Conservation (phyloP, 2,329 filamentous ascomycete genomes). For the Aspergillus fumigatiaffinis region DNA sequence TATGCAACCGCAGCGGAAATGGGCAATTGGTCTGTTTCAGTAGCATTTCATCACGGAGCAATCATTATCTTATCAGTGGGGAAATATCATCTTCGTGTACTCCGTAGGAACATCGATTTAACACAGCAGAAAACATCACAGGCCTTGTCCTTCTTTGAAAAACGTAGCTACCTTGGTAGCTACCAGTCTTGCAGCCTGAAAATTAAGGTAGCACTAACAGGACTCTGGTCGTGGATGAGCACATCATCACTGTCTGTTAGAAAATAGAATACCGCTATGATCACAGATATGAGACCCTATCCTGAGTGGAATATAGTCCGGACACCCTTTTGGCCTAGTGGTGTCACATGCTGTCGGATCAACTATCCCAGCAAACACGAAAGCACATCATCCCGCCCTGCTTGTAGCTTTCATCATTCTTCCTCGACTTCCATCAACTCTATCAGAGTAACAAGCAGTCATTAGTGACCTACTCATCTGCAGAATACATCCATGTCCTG, state of each 20-base stretch:
- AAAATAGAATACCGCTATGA: no score
- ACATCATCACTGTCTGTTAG: background rate
- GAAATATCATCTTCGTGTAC: background rate
- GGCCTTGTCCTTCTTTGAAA: background rate
- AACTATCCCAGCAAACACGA: background rate
- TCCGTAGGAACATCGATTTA: background rate
- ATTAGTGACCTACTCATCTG: no score
- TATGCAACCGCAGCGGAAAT: background rate
- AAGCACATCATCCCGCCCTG: background rate
- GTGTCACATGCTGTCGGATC: background rate
- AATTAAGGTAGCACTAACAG: background rate
- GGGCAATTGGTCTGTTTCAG: background rate
- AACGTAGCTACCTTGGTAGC: background rate
- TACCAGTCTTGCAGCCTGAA: background rate
- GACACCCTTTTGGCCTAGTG: no score
- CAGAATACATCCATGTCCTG: constrained; percentile 22
- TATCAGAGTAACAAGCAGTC: background rate
- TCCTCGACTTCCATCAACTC: background rate
- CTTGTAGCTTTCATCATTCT: background rate
- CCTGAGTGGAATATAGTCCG: no score
- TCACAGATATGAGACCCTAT: no score
- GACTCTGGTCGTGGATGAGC: background rate
- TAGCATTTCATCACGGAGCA: background rate
- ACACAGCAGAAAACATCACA: background rate
- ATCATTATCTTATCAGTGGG: background rate